These are phyloP conservation scores for Penicillium bovifimosum DNA, from an alignment of 495 filamentous ascomycete species.

Conservation along the genomic window DNA sequence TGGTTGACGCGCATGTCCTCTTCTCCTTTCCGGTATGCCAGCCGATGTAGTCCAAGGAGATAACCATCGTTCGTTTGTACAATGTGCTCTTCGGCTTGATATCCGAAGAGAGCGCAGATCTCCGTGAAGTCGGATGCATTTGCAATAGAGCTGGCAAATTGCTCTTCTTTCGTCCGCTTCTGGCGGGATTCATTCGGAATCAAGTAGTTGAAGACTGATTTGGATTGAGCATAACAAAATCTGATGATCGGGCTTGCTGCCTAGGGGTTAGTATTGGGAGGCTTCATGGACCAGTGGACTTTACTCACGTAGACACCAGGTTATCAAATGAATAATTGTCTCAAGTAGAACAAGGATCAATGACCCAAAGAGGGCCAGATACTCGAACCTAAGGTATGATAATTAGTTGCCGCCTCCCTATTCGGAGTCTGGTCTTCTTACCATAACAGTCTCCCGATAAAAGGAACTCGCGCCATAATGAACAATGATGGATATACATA, in stretches of 20 bases:
- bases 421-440: slow-evolving; percentile 29
- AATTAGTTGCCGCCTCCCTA: neutral
- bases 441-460: slow-evolving; percentile 77
- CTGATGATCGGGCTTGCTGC: slow-evolving; percentile 70
- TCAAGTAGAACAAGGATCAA: slow-evolving; percentile 78
- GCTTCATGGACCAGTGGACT: neutral
- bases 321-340: slow-evolving; percentile 76
- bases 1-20: slow-evolving; percentile 66
- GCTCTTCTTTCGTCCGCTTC: slow-evolving; percentile 46
- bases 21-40: slow-evolving; percentile 76
- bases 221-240: slow-evolving; percentile 78
- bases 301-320: slow-evolving; percentile 75
- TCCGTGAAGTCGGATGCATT: slow-evolving; percentile 88
- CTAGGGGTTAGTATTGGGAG: slow-evolving; percentile 17
- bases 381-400: slow-evolving; percentile 57
- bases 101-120: slow-evolving; percentile 81
- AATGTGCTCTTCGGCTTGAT: slow-evolving; percentile 91
- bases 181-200: slow-evolving; percentile 61
- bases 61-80: slow-evolving; percentile 94
- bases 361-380: slow-evolving; percentile 76
- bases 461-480: slow-evolving; percentile 68
- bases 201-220: slow-evolving; percentile 74
- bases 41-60: slow-evolving; percentile 80
- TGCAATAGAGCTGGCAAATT: slow-evolving; percentile 45
- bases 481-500: slow-evolving; percentile 1